phyloP scores from a whole-genome alignment of 768 basidiomycete genomes.

The Phallus indusiatus region DNA sequence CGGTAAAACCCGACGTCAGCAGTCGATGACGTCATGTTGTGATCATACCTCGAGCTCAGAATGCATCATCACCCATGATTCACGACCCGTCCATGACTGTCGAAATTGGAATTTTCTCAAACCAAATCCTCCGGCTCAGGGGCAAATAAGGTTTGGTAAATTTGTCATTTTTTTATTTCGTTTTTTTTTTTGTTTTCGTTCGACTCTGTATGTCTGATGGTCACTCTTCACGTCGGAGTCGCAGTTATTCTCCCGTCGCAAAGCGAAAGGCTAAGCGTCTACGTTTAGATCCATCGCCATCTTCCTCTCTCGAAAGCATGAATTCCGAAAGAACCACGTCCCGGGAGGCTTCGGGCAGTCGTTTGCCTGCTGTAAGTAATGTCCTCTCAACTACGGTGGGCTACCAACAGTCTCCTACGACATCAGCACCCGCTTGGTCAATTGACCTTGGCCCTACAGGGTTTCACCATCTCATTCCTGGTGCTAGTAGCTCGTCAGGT shows the following conservation, averaged over 20 bases:
- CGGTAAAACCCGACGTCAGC: neutral
- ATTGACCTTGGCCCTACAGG: neutral
- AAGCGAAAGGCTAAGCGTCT: conserved; percentile 2
- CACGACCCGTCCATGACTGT: neutral
- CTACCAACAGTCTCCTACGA: conserved; percentile 2
- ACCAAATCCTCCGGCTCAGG: neutral
- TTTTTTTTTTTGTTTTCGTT: neutral
- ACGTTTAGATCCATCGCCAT: conserved; percentile 2
- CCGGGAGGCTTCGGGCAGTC: neutral
- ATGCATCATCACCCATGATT: neutral
- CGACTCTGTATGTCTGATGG: neutral
- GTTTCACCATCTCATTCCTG: neutral
- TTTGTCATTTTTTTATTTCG: neutral
- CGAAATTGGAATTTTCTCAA: neutral
- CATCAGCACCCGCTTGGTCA: conserved; percentile 2
- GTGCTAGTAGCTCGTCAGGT: neutral
- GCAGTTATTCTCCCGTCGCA: neutral
- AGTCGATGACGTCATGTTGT: neutral
- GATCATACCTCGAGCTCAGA: neutral
- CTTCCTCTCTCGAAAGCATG: neutral
- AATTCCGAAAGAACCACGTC: neutral
- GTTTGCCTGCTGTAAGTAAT: neutral
- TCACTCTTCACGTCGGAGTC: neutral
- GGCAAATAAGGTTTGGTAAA: neutral
- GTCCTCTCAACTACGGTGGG: neutral